These are phyloP conservation scores for Sporothrix humicola DNA, from an alignment of 2,329 filamentous ascomycete species.

Conservation along the genomic window DNA sequence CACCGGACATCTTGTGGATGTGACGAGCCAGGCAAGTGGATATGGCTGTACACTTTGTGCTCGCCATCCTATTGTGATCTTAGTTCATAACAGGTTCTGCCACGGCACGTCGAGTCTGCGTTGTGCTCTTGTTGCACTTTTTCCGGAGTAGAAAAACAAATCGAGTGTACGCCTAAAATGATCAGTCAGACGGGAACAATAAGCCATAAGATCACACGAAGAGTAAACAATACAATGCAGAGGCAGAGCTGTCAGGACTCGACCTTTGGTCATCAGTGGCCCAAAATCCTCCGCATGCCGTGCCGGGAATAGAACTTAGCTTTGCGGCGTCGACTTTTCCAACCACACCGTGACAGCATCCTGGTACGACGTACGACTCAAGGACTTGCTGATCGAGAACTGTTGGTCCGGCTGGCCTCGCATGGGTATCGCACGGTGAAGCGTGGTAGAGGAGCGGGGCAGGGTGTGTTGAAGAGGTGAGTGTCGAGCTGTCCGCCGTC, in stretches of 20 bases:
- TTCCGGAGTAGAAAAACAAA: neutral
- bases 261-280: neutral
- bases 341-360: neutral
- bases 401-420: neutral
- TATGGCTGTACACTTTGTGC: neutral
- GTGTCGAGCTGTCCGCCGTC: neutral
- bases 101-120: constrained; percentile 9
- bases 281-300: neutral
- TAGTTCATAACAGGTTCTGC: neutral
- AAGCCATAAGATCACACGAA: neutral
- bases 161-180: neutral
- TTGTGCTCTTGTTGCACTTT: neutral
- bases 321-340: neutral
- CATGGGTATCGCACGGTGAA: constrained; percentile 25
- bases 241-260: too few relatives aligned
- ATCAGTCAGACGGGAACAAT: neutral
- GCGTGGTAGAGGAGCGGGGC: constrained; percentile 5
- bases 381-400: constrained; percentile 2
- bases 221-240: neutral
- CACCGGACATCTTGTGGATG: neutral
- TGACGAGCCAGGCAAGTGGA: neutral
- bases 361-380: neutral
- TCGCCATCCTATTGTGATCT: neutral
- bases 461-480: constrained; percentile 8
- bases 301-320: constrained; percentile 1